Evolutionary conservation across 2,329 filamentous ascomycete genomes (phyloP), one percentile per base, ranked within the genome.

Genomic region (Pseudogymnoascus sp.): DNA sequence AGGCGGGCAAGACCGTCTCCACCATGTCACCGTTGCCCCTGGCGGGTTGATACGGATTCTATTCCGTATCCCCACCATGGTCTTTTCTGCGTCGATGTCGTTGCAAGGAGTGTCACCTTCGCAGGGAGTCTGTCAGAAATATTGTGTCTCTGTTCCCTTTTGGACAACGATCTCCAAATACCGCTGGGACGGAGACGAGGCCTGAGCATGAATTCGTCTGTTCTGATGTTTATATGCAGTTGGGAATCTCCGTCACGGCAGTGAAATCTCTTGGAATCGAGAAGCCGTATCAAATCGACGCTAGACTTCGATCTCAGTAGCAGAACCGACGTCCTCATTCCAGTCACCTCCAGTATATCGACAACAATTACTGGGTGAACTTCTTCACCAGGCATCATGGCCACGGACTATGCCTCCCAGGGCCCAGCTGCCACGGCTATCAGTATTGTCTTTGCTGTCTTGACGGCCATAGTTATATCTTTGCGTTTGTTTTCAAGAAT

Each of bases 391-490:
- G 29, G 23, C 9, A 29, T 33, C 50, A 62, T 62, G 61, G 44
- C 13, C n/a, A 50, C 26, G 42, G 61, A 62, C 33, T 37, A 26
- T 31, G 40, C n/a, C 29, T 33, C 21, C n/a, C 26, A 62, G 38
- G 61, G 61, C 33, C 44, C 61, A 11, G 35, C 44, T 11, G 44
- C 44, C 7, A 50, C 33, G 40, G 26, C 61, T 38, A 62, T 62
- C 31, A 50, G 38, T 17, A 56, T 62, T 10, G 42, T 62, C 10
- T 62, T 62, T 62, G 61, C 61, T 56, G 21, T 62, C n/a, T 17
- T 62, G 10, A 62, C 61, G 10, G 33, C 35, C 5, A 13, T 62
- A 21, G 61, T 62, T 7, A 62, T 62, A 21, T 59, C 38, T 59
- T 9, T 29, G 33, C 61, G 61, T 11, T 26, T 62, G 44, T 62